These are phyloP conservation scores for Mycena venus DNA, from an alignment of 768 basidiomycete genomes.

Conservation along the genomic window DNA sequence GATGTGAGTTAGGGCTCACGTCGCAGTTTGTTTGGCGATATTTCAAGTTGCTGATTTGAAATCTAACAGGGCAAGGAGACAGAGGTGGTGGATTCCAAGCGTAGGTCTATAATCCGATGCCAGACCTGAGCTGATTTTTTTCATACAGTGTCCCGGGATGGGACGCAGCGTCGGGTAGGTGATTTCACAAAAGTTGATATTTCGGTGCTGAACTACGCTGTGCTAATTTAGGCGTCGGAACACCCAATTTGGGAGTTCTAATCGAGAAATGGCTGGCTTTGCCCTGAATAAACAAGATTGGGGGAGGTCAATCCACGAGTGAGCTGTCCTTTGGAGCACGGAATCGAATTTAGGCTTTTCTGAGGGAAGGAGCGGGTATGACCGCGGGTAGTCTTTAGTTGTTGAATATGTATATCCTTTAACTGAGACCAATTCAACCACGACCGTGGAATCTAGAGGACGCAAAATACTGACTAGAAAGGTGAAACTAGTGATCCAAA, in stretches of 20 bases:
- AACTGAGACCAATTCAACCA: too few relatives aligned
- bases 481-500: too few relatives aligned
- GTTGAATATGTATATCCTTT: too few relatives aligned
- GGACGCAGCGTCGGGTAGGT: slow-evolving; percentile 59
- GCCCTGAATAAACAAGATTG: slow-evolving; percentile 40
- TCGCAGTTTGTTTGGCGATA: neutral
- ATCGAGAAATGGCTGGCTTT: slow-evolving; percentile 54
- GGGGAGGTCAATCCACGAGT: too few relatives aligned
- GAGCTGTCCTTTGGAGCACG: too few relatives aligned
- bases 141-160: slow-evolving; percentile 49
- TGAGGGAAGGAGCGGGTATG: too few relatives aligned
- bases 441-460: too few relatives aligned
- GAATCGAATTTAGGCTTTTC: too few relatives aligned
- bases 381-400: too few relatives aligned
- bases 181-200: neutral
- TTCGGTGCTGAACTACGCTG: neutral
- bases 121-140: slow-evolving; percentile 5
- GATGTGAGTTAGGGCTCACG: slow-evolving; percentile 36
- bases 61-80: slow-evolving; percentile 46
- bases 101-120: slow-evolving; percentile 37
- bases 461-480: too few relatives aligned
- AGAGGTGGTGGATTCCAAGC: slow-evolving; percentile 49
- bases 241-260: slow-evolving; percentile 56
- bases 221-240: slow-evolving; percentile 57
- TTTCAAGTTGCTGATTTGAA: neutral